Conservation (phyloP, 139 green algal species). For the Auxenochlorella pyrenoidosa region DNA sequence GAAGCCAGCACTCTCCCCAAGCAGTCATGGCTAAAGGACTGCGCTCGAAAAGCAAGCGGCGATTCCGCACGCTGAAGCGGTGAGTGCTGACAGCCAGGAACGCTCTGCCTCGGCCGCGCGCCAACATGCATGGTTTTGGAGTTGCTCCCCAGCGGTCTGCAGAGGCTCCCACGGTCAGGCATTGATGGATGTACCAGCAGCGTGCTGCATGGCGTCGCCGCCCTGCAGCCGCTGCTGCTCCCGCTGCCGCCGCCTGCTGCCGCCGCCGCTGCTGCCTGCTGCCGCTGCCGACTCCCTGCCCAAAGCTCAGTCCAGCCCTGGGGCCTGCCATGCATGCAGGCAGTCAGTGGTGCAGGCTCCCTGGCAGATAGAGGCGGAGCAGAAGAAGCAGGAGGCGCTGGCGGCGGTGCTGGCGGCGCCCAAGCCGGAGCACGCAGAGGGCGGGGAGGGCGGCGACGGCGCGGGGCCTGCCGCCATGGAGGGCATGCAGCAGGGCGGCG, state of each 20-base stretch:
- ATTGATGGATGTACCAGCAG: not conserved
- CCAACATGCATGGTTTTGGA: not conserved
- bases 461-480: constrained; percentile 12
- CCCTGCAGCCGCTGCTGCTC: not conserved
- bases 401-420: constrained; percentile 39
- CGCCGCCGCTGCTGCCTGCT: not conserved
- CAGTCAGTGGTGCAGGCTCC: constrained; percentile 25
- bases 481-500: not conserved
- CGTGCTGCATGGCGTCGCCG: not conserved
- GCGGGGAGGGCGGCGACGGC: not conserved
- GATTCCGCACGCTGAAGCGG: constrained; percentile 43
- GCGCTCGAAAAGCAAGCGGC: constrained; percentile 43
- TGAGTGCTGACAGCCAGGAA: not conserved
- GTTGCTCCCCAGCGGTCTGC: not conserved
- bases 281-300: not conserved
- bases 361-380: constrained; percentile 29
- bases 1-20: not conserved
- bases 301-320: not conserved
- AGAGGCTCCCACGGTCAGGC: not conserved
- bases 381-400: constrained; percentile 29
- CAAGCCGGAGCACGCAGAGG: not conserved
- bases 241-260: not conserved
- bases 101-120: not conserved
- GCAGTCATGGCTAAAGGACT: constrained; percentile 45
- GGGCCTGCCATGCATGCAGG: not conserved